Base-by-base conservation (phyloP, 192 early-diverging fungal species). In the Coemansia sp. region DNA sequence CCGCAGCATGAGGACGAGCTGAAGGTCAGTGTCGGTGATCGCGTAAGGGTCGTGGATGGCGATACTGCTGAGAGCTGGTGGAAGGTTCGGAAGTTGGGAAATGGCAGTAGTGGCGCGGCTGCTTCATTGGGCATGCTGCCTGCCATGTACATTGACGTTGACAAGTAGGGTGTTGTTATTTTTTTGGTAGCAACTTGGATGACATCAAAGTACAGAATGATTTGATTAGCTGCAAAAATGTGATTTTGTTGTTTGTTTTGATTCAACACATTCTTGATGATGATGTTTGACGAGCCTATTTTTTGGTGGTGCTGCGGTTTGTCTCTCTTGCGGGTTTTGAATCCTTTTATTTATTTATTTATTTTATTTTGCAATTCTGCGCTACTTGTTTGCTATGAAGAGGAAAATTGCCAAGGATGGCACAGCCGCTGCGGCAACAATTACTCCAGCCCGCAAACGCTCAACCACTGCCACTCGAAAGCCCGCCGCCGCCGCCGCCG, bases 31-130 rank as follows among this genome's bases (percentile, higher is more conserved):
- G 24, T 65, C 7, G 78, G 73, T 5, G 73, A 75, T 25, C 65
- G 78, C 9, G 78, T 81, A 0, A 24, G 78, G 0, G 73, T 81
- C 15, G 62, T 81, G 11, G 78, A 81, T 39, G 78, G 78, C 6
- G 78, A 81, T 59, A n/a, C 51, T n/a, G 72, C 68, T 0, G 78
- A 81, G 49, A 81, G 73, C 54, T 81, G 78, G 78, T 81, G 78
- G 78, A 74, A 68, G 38, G 78, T 81, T 7, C 56, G 78, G 12
- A 66, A 49, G 42, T 39, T 81, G n/a, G n/a, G n/a, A n/a, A n/a
- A n/a, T n/a, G n/a, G n/a, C 7, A 20, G 56, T 12, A 6, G 46
- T 1, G 14, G 14, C 4, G 59, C 37, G 0, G 64, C 39, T n/a
- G 12, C 19, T 31, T 35, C 32, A 35, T 7, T 35, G 32, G 78